Evolutionary conservation across 2,329 filamentous ascomycete species (phyloP).

Genomic region (Nothophaeocryptopus gaeumannii): DNA sequence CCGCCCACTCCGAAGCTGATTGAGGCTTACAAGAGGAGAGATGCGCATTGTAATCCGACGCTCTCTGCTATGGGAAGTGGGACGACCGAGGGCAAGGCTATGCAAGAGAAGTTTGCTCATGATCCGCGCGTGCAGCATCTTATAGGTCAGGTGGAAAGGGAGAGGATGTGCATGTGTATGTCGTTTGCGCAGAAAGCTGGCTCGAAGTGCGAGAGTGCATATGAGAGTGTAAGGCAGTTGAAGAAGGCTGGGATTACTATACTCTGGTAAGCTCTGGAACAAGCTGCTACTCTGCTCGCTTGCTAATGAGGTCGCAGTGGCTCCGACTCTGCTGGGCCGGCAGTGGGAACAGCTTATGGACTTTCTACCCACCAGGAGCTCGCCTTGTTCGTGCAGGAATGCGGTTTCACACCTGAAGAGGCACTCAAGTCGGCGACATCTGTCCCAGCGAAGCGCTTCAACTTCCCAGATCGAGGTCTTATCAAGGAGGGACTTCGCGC

Average conservation of each 20-base stretch:
- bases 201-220: conserved; percentile 41
- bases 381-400: conserved; percentile 40
- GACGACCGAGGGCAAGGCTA: conserved; percentile 40
- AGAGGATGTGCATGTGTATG: conserved; percentile 44
- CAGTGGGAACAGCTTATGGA: conserved; percentile 45
- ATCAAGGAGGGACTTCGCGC: conserved; percentile 41
- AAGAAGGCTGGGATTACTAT: conserved; percentile 42
- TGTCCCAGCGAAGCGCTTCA: conserved; percentile 40
- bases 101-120: conserved; percentile 42
- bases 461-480: conserved; percentile 42
- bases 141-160: conserved; percentile 35
- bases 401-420: conserved; percentile 44
- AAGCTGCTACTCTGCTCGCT: neutral
- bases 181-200: conserved; percentile 33
- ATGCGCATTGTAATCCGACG: conserved; percentile 46
- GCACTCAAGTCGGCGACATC: conserved; percentile 43
- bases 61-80: conserved; percentile 40
- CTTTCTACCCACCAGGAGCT: conserved; percentile 45
- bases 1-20: conserved; percentile 40
- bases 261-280: conserved; percentile 35
- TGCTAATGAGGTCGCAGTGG: conserved; percentile 32
- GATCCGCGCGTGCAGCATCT: conserved; percentile 38
- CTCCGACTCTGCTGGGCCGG: conserved; percentile 44
- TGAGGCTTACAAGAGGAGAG: conserved; percentile 42
- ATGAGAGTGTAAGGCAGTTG: conserved; percentile 41